These are phyloP conservation scores for Hsuehochloa calcarea DNA, from an alignment of 176 grass and related monocot species.

Conservation along the genomic window DNA sequence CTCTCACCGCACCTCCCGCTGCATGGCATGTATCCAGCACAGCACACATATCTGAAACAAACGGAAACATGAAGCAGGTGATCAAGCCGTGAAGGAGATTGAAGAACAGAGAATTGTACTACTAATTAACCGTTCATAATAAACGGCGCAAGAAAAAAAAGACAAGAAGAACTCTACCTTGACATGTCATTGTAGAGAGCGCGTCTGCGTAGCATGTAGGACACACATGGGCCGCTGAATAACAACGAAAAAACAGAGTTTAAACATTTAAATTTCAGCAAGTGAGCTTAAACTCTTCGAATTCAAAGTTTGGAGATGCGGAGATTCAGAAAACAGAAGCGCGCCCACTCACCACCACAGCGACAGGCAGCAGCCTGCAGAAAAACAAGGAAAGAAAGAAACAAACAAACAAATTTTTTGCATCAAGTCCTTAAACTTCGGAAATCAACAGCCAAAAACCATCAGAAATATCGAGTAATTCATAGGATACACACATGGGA, in stretches of 20 bases:
- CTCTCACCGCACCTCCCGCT: constrained; percentile 93
- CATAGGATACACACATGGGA: constrained; percentile 45
- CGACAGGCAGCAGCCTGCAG: constrained; percentile 78
- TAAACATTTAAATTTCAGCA: neutral
- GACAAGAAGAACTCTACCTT: constrained; percentile 33
- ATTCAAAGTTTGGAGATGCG: neutral
- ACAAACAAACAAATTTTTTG: neutral
- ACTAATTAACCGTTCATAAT: neutral
- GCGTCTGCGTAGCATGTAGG: constrained; percentile 89
- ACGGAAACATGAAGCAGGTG: neutral
- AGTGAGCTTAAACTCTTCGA: neutral
- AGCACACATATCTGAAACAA: constrained; percentile 73
- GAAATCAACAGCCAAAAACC: neutral
- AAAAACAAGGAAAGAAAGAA: neutral
- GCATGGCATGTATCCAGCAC: constrained; percentile 93
- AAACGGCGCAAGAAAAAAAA: neutral
- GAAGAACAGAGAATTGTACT: neutral
- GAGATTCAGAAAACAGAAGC: constrained; percentile 4
- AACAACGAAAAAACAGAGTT: neutral
- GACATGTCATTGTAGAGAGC: constrained; percentile 98
- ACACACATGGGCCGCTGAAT: constrained; percentile 79
- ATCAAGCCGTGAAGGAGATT: neutral
- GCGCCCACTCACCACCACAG: constrained; percentile 73
- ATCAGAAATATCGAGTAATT: neutral
- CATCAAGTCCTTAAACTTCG: neutral